Evolutionary conservation across 768 basidiomycete genomes (phyloP), one percentile per base, ranked within the genome.

Genomic region (Trametes cubensis): DNA sequence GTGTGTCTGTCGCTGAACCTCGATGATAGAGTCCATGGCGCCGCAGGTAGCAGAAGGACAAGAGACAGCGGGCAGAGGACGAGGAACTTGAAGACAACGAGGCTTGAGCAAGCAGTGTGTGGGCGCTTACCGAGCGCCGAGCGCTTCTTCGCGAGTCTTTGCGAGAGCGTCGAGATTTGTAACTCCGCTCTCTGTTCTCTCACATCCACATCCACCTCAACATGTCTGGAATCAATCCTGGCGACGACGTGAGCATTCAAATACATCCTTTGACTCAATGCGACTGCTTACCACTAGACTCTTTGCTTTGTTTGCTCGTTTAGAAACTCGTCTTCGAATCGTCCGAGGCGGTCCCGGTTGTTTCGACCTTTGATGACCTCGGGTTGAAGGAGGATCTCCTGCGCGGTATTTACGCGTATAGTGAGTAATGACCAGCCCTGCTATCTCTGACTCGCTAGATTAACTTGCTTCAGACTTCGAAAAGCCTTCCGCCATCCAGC

Each of bases 401-500:
- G 59, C 88, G 97, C 68, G 97, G 97, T 69, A 92, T 99, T 74
- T 98, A 98, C 77, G 96, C 95, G 60, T 98, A 98, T 81, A 96
- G 96, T 93, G 18, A 38, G 38, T 58, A 14, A 4, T 17, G 11
- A 21, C 41, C 25, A 49, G 53, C 52, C 48, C 38, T 18, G 25
- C 3, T 41, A 58, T 59, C 63, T 38, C 17, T 15, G 15, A 5
- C 15, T 21, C 3, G 6, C 28, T 13, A 21, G 50, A 30, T 10
- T 52, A 1, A 56, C 48, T 18, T 15, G 25, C 18, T 56, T 15
- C 49, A 84, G 92, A 93, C 75, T 98, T 98, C 71, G 96, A 99
- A 83, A 95, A 94, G 71, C 96, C 96, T 23, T 98, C 96, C 63
- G 95, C 96, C 63, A 98, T 99, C 72, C 96, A 99, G 79, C 94